These are phyloP conservation scores for Fusarium sp. DNA, from an alignment of 2,329 filamentous ascomycete species.

Conservation along the genomic window DNA sequence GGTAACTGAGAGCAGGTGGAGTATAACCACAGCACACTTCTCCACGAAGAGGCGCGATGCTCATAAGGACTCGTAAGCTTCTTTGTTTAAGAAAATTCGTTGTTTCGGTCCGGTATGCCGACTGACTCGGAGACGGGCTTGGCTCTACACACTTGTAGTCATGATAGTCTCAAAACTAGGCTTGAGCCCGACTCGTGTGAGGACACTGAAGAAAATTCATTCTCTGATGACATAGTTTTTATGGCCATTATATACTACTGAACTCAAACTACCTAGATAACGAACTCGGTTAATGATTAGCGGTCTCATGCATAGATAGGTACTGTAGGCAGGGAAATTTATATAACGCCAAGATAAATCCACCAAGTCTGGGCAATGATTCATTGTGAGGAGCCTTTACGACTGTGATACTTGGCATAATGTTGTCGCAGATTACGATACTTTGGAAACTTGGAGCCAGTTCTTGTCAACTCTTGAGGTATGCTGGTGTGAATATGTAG, in stretches of 20 bases:
- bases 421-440: background rate
- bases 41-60: constrained; percentile 17
- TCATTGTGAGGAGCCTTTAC: background rate
- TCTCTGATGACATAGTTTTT: background rate
- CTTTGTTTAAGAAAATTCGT: background rate
- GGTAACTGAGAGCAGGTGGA: constrained; percentile 30
- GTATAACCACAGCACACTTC: constrained; percentile 1
- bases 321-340: background rate
- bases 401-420: background rate
- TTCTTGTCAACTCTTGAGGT: background rate
- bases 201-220: background rate
- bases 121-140: constrained; percentile 18
- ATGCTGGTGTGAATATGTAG: background rate
- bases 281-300: background rate
- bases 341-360: background rate
- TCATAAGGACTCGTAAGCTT: constrained; percentile 26
- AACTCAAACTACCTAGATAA: background rate
- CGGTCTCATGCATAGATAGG: background rate
- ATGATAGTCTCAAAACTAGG: constrained; percentile 4
- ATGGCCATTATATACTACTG: background rate
- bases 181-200: background rate
- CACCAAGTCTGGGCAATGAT: background rate
- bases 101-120: constrained; percentile 1
- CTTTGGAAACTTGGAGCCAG: background rate
- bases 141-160: constrained; percentile 6